A percentile compares a stretch with the other conserved stretches of the same genome.
Conservation (phyloP, 441 rosid genomes). For the Viola pubescens region DNA sequence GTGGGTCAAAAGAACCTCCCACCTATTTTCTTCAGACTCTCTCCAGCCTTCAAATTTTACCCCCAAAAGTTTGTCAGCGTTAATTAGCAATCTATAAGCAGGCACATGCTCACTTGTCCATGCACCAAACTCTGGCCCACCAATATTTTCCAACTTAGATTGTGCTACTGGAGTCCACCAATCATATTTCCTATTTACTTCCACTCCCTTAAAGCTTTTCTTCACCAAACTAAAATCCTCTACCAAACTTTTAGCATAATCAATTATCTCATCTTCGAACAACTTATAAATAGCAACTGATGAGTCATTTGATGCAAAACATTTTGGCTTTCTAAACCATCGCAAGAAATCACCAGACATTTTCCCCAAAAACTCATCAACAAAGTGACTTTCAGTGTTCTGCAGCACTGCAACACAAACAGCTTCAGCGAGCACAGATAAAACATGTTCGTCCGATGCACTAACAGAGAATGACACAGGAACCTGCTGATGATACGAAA, state of each 20-base stretch:
- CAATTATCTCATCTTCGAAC: slow-evolving; percentile 54
- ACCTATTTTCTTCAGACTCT: slow-evolving; percentile 38
- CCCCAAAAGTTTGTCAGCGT: slow-evolving; percentile 39
- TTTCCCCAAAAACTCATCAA: slow-evolving; percentile 32
- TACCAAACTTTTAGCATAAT: slow-evolving; percentile 42
- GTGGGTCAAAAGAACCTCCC: slow-evolving; percentile 85
- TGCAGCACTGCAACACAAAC: slow-evolving; percentile 55
- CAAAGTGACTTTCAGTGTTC: slow-evolving; percentile 48
- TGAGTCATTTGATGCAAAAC: slow-evolving; percentile 51
- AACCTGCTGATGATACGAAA: slow-evolving; percentile 60
- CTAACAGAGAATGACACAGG: slow-evolving; percentile 46
- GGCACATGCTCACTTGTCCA: slow-evolving; percentile 74
- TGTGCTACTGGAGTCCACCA: slow-evolving; percentile 51
- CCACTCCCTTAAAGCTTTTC: slow-evolving; percentile 23
- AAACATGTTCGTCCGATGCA: slow-evolving; percentile 51
- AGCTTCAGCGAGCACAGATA: slow-evolving; percentile 71
- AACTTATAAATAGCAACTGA: slow-evolving; percentile 45
- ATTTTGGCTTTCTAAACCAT: slow-evolving; percentile 39
- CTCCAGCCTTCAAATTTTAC: slow-evolving; percentile 77
- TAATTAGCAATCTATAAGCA: slow-evolving; percentile 59
- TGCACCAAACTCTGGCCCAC: slow-evolving; percentile 62
- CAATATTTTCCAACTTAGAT: slow-evolving; percentile 54
- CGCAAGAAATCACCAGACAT: slow-evolving; percentile 24
- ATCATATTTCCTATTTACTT: slow-evolving; percentile 25
- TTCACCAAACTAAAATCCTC: slow-evolving; percentile 40